phyloP scores from a whole-genome alignment of 148 eudicot species.

The Heliosperma pusillum region DNA sequence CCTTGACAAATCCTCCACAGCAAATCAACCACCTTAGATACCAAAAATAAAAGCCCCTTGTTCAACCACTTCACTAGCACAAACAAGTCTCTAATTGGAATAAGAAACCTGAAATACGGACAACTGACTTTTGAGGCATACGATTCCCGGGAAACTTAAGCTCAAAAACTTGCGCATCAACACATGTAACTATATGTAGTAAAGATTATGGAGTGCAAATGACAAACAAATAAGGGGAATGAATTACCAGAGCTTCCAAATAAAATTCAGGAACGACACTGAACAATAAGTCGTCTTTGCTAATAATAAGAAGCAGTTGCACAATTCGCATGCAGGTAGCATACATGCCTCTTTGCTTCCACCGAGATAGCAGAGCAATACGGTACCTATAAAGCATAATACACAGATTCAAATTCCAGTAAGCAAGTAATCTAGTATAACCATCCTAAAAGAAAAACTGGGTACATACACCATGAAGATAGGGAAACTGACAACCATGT shows the following conservation, averaged over 20 bases:
- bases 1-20: background rate
- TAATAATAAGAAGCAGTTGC: conserved; percentile 81
- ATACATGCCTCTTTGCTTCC: conserved; percentile 98
- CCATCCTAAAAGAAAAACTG: background rate
- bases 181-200: background rate
- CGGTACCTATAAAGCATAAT: conserved; percentile 61
- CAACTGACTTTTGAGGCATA: background rate
- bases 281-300: conserved; percentile 78
- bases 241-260: conserved; percentile 75
- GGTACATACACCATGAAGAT: background rate
- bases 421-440: background rate
- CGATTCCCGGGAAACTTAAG: background rate
- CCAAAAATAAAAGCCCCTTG: background rate
- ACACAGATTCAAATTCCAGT: background rate
- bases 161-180: background rate
- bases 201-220: background rate
- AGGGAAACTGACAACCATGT: background rate
- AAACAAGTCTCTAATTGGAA: background rate
- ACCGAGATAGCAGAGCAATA: conserved; percentile 66
- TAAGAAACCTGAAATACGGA: background rate
- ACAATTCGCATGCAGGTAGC: conserved; percentile 88
- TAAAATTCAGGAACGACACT: conserved; percentile 83
- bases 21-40: background rate
- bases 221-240: background rate
- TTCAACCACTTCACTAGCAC: background rate